Conservation (phyloP, 1,139 yeast genomes). For the Meyerozyma carpophila region DNA sequence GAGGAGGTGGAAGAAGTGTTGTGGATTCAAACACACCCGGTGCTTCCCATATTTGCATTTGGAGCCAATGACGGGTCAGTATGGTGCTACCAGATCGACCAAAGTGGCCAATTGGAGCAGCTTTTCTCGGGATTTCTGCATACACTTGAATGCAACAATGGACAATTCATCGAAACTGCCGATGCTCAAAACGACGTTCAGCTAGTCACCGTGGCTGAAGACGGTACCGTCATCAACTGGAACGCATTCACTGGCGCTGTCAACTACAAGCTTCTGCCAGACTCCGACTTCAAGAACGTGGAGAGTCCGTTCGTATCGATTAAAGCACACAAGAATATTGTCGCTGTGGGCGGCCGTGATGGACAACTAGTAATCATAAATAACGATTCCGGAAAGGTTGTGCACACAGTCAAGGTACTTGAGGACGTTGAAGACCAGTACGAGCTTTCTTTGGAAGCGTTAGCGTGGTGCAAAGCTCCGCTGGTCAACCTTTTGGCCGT, state of each 20-base stretch:
- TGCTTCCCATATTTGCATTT: constrained; percentile 71
- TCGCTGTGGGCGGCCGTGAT: constrained; percentile 80
- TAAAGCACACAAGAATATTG: constrained; percentile 39
- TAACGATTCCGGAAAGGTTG: constrained; percentile 63
- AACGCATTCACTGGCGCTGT: constrained; percentile 75
- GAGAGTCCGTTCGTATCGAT: constrained; percentile 87
- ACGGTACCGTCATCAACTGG: constrained; percentile 85
- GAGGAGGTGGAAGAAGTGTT: constrained; percentile 78
- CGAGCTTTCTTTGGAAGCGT: constrained; percentile 81
- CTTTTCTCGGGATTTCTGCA: constrained; percentile 80
- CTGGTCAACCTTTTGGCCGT: constrained; percentile 62
- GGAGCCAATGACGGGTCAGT: constrained; percentile 93
- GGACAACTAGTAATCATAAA: constrained; percentile 78
- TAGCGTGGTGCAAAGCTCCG: constrained; percentile 69
- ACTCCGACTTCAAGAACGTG: constrained; percentile 59
- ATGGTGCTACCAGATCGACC: constrained; percentile 82
- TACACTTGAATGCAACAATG: constrained; percentile 72
- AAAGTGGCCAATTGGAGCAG: constrained; percentile 53
- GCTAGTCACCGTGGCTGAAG: constrained; percentile 79
- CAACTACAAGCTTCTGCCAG: constrained; percentile 58
- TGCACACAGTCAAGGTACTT: constrained; percentile 60
- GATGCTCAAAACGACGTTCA: constrained; percentile 57
- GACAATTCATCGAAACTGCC: constrained; percentile 62
- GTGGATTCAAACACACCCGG: constrained; percentile 81
- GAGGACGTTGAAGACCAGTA: constrained; percentile 59